Conservation (phyloP, 345 rosid genomes). For the Lenwebbia sp. region DNA sequence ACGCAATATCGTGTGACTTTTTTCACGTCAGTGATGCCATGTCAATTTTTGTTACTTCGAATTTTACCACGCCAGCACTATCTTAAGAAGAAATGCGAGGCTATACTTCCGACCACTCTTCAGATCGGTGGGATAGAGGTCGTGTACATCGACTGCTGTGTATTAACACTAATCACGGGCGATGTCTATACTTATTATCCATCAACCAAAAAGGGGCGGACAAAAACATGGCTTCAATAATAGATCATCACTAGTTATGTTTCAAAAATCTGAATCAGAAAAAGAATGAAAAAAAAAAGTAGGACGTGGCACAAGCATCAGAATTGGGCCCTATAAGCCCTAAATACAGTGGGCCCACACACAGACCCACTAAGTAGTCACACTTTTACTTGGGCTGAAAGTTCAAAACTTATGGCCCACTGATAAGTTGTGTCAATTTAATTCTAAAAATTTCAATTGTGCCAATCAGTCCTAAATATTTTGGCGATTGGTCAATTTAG, state of each 20-base stretch:
- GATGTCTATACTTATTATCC: neutral
- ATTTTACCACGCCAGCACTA: fast-evolving
- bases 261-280: neutral
- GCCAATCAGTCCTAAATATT: no score
- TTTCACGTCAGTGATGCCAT: neutral
- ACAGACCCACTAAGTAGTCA: neutral
- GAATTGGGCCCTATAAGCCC: neutral
- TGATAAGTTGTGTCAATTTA: no score
- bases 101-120: neutral
- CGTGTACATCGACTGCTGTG: neutral
- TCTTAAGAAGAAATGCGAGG: neutral
- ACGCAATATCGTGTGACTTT: neutral
- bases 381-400: neutral
- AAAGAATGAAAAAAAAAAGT: neutral
- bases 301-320: fast-evolving
- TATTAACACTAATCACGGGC: neutral
- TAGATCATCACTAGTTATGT: neutral
- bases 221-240: neutral
- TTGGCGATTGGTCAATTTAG: no score
- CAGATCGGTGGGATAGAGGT: no score
- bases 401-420: neutral
- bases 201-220: neutral
- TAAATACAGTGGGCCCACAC: neutral
- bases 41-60: neutral
- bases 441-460: no score